Base-by-base conservation (phyloP, 257 asterid genomes). In the Penstemon eatonii region DNA sequence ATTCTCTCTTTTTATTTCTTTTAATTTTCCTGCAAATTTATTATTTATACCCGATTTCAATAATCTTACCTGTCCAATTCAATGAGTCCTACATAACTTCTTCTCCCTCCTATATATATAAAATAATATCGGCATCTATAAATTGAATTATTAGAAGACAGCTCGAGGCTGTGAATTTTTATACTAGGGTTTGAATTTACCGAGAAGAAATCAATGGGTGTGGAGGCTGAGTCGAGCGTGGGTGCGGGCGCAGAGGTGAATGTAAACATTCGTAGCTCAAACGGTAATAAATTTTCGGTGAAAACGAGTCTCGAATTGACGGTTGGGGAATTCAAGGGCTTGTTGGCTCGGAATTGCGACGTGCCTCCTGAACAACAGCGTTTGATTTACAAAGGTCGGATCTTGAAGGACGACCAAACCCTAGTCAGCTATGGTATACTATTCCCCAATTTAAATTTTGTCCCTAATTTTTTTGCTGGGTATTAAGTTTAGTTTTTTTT, bases 271-370 rank as follows among this genome's bases (percentile, higher is more conserved):
- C 82, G 89, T 56, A 77, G 83, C 81, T 83, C 95, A 45, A 85
- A 85, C 64, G 89, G 89, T 60, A 77, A 86, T 42, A 87, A 85
- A 71, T 81, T 87, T 66, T 78, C 88, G 59, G 91, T 87, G 60
- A 79, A 70, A 18, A 43, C 84, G 71, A 74, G 58, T 67, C 89
- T 87, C 60, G 82, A 81, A 47, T 83, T 79, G 55, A 81, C 81
- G 72, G 92, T 87, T 12, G 72, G 59, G 53, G 87, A 78, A 56
- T 87, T 87, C 76, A 87, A 87, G 66, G 78, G 70, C 4, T 58
- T 79, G 7, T 60, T 87, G 78, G 86, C 90, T 10, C 84, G 68
- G 71, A 80, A 57, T 68, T 76, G 84, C 73, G 86, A 86, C 45
- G 83, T 86, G 3, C 83, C 90, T 19, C 75, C 86, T 66, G 84